These are phyloP conservation scores for Linum lewisii DNA, from an alignment of 345 rosid species.

Conservation along the genomic window DNA sequence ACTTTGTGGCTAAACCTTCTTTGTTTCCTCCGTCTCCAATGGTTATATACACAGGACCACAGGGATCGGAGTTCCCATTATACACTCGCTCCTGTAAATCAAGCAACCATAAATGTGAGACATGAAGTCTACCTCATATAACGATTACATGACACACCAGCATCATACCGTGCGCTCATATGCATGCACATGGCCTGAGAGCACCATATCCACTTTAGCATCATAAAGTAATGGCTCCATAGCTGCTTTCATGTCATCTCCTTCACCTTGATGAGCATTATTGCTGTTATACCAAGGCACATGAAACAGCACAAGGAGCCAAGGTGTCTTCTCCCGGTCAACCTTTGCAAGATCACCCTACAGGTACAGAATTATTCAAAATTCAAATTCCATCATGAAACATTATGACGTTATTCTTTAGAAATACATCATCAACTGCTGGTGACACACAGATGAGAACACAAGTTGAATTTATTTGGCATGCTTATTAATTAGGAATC, in stretches of 20 bases:
- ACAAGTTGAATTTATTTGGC: too few relatives aligned
- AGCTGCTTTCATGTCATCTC: constrained; percentile 66
- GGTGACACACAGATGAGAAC: neutral
- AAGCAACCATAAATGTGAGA: constrained; percentile 9
- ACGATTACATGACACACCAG: neutral
- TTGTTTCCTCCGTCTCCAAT: constrained; percentile 92
- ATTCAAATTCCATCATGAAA: neutral
- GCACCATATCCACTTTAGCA: constrained; percentile 62
- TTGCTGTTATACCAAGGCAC: constrained; percentile 79
- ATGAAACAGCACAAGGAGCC: neutral
- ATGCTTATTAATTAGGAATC: neutral
- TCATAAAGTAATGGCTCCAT: constrained; percentile 84
- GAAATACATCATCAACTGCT: neutral
- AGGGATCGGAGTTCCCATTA: constrained; percentile 52
- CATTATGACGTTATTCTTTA: too few relatives aligned
- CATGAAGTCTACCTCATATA: constrained; percentile 10
- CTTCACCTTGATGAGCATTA: constrained; percentile 74
- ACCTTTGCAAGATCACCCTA: neutral
- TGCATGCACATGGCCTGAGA: constrained; percentile 95
- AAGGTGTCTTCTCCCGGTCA: neutral
- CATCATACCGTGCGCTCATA: constrained; percentile 73
- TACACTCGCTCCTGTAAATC: constrained; percentile 55
- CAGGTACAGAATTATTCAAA: neutral
- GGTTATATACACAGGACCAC: constrained; percentile 79
- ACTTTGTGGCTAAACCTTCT: constrained; percentile 85